Percentiles rank a stretch among this genome's conserved stretches.
Evolutionary conservation across 2,329 filamentous ascomycete species (phyloP).

Genomic region (Penicillium sp.): DNA sequence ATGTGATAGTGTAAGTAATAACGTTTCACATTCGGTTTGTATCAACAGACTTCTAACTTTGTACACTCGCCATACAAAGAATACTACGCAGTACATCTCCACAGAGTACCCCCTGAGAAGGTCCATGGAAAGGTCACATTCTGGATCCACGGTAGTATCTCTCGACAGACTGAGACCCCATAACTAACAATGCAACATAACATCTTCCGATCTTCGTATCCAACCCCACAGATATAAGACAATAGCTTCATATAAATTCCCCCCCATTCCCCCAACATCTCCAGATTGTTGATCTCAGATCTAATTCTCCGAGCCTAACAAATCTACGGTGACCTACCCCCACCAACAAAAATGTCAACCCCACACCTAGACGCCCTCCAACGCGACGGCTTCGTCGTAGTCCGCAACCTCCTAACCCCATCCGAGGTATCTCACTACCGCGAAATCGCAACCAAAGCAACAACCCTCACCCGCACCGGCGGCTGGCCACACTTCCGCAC

Average conservation of each 20-base stretch:
- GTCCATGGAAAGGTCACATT: conserved; percentile 7
- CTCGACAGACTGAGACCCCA: background rate
- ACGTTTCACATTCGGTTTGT: no score
- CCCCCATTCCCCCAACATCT: background rate
- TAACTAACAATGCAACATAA: background rate
- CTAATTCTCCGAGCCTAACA: background rate
- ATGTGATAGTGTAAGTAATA: no score
- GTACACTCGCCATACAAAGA: background rate
- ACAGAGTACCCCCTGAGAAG: background rate
- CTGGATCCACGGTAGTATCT: conserved; percentile 21
- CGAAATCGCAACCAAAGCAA: conserved; percentile 55
- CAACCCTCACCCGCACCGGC: conserved; percentile 62
- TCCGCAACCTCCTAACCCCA: conserved; percentile 61
- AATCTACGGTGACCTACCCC: no score
- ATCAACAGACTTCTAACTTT: background rate
- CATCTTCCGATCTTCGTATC: background rate
- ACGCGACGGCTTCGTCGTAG: conserved; percentile 69
- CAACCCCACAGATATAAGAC: conserved; percentile 11
- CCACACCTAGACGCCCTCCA: conserved; percentile 56
- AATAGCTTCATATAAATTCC: background rate
- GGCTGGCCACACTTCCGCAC: conserved; percentile 78
- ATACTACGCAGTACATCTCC: background rate
- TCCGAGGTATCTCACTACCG: conserved; percentile 58
- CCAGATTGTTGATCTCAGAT: background rate
- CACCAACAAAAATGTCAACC: conserved; percentile 20